phyloP scores from a whole-genome alignment of 352 stramenopile species.

The Pelagophyceae sp. region DNA sequence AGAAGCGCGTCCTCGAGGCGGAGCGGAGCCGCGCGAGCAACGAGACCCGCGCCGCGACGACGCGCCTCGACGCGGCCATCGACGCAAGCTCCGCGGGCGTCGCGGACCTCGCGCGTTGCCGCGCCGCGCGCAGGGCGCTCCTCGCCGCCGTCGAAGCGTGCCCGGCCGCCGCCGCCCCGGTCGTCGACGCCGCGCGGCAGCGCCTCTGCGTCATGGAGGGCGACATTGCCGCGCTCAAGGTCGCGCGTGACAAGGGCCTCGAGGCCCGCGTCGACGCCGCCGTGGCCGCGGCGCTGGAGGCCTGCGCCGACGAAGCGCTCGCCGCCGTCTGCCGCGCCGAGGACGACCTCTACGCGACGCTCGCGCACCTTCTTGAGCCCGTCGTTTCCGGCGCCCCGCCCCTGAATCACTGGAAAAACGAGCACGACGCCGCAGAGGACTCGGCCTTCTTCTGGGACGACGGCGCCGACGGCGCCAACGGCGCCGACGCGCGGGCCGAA shows the following conservation, averaged over 20 bases:
- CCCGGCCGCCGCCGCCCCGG: too few relatives aligned
- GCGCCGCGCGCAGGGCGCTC: background rate
- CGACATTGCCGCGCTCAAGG: background rate
- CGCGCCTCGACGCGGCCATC: background rate
- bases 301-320: background rate
- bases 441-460: background rate
- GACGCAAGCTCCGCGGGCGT: background rate
- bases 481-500: background rate
- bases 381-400: too few relatives aligned
- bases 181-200: background rate
- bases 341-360: background rate
- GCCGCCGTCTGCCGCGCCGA: background rate
- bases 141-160: background rate
- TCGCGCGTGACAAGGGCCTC: background rate
- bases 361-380: too few relatives aligned
- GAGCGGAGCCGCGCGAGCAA: background rate
- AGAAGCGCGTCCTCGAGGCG: background rate
- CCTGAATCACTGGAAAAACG: too few relatives aligned
- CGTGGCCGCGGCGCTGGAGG: background rate
- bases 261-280: background rate
- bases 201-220: background rate
- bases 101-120: background rate
- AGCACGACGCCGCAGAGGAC: background rate
- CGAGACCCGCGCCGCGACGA: background rate
- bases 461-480: background rate